Percentiles rank a stretch among this genome's conserved stretches.
Evolutionary conservation across 192 early-diverging fungal species (phyloP).

Genomic region (Spinellus fusiger): DNA sequence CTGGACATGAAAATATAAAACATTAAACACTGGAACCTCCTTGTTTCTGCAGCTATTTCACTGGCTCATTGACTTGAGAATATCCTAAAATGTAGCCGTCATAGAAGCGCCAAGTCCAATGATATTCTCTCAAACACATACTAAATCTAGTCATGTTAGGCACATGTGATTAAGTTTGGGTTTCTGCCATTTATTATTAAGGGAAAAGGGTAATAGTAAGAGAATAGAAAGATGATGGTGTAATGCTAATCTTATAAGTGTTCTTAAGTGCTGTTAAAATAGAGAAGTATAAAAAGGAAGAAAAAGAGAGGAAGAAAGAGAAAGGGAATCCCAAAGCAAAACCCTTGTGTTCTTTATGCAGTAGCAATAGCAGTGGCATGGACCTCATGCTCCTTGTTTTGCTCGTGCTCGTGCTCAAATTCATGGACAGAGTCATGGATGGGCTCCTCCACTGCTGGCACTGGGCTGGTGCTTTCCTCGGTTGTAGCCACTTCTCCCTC

Average conservation of each 20-base stretch:
- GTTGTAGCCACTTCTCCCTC: not conserved
- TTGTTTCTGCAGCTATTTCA: too few species aligned
- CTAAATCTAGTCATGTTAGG: too few species aligned
- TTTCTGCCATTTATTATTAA: not conserved
- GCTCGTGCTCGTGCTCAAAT: not conserved
- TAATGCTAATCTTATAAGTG: not conserved
- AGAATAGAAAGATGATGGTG: not conserved
- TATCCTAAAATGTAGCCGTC: too few species aligned
- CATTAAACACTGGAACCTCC: too few species aligned
- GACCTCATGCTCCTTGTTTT: not conserved
- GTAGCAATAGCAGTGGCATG: constrained; percentile 1
- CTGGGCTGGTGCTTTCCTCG: not conserved
- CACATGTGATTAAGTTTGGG: too few species aligned
- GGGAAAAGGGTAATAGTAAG: not conserved
- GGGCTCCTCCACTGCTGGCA: not conserved
- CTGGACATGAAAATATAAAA: too few species aligned
- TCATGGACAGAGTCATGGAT: not conserved
- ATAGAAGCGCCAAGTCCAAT: too few species aligned
- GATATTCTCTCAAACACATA: too few species aligned
- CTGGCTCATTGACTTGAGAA: too few species aligned
- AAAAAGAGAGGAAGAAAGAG: not conserved
- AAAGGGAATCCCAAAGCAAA: not conserved
- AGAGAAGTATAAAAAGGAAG: not conserved
- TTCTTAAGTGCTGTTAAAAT: not conserved
- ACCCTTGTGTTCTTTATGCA: constrained; percentile 10